A percentile compares a stretch with the other conserved stretches of the same genome.
phyloP scores from a whole-genome alignment of 2,329 filamentous ascomycete genomes.

The Penicillium sp. region DNA sequence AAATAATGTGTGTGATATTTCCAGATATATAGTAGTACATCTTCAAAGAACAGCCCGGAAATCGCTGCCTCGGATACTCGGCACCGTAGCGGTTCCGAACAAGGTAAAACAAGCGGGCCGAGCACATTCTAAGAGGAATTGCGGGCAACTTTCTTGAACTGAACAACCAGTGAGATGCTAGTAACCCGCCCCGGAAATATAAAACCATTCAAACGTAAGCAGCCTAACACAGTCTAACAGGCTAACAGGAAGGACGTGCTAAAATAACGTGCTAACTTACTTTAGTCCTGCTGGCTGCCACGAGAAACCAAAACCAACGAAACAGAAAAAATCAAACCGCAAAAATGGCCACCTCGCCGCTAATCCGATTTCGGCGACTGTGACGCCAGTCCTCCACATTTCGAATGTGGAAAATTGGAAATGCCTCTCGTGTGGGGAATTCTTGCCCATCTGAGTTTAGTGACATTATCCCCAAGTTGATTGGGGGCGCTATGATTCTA shows the following conservation, averaged over 20 bases:
- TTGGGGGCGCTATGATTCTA: background rate
- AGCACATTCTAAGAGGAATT: constrained; percentile 10
- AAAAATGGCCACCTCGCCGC: background rate
- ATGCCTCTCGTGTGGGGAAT: constrained; percentile 33
- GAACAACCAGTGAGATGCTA: background rate
- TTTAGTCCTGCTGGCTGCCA: background rate
- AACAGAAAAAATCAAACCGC: background rate
- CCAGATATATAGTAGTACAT: background rate
- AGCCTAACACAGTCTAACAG: too few relatives aligned
- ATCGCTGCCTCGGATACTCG: constrained; percentile 9
- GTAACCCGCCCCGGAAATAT: background rate
- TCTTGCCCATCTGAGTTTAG: constrained; percentile 16
- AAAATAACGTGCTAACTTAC: background rate
- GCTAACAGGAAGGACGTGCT: background rate
- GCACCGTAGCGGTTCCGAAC: constrained; percentile 17
- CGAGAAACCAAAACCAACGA: background rate
- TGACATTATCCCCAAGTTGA: constrained; percentile 14
- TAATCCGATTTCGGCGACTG: constrained; percentile 14
- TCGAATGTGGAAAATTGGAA: constrained; percentile 30
- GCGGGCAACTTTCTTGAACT: background rate
- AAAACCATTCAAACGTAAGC: background rate
- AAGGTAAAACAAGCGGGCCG: constrained; percentile 31
- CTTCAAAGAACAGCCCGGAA: background rate
- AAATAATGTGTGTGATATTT: background rate
- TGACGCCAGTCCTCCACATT: constrained; percentile 21